Evolutionary conservation across 1,139 yeast genomes (phyloP).

Genomic region (Kluyveromyces marxianus): DNA sequence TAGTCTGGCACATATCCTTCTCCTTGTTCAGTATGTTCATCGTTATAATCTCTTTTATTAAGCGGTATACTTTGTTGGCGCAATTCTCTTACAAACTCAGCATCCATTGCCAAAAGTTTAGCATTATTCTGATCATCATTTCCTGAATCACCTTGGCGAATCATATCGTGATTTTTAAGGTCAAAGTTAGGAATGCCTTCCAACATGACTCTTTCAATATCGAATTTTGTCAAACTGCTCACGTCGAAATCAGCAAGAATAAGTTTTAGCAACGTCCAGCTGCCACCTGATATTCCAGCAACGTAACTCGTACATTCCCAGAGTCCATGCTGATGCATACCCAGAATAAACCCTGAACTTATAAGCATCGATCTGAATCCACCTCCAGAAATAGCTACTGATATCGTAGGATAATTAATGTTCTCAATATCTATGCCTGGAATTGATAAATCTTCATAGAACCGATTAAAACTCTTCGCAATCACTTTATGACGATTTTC

Average conservation of each 20-base stretch:
- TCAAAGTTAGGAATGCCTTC: conserved; percentile 45
- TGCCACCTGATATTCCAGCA: conserved; percentile 65
- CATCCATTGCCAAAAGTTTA: conserved; percentile 21
- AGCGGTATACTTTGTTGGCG: conserved; percentile 9
- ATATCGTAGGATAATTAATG: conserved; percentile 22
- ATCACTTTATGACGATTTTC: conserved; percentile 32
- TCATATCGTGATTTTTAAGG: conserved; percentile 27
- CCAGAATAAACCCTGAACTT: conserved; percentile 55
- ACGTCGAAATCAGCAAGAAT: conserved; percentile 40
- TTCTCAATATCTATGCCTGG: conserved; percentile 34
- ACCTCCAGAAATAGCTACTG: conserved; percentile 62
- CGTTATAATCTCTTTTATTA: conserved; percentile 10
- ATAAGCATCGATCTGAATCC: conserved; percentile 63
- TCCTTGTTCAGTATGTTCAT: background rate
- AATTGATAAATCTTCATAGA: conserved; percentile 34
- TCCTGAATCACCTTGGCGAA: conserved; percentile 15
- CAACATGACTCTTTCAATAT: conserved; percentile 41
- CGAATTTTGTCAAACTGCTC: conserved; percentile 37
- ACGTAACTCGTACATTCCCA: conserved; percentile 49
- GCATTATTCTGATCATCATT: conserved; percentile 15
- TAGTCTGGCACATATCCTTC: background rate
- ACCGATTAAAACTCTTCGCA: conserved; percentile 29
- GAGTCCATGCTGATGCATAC: conserved; percentile 47
- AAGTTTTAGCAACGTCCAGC: conserved; percentile 52
- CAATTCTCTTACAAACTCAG: conserved; percentile 22